phyloP scores from a whole-genome alignment of 2,329 filamentous ascomycete genomes.

The Cryphonectria parasitica region DNA sequence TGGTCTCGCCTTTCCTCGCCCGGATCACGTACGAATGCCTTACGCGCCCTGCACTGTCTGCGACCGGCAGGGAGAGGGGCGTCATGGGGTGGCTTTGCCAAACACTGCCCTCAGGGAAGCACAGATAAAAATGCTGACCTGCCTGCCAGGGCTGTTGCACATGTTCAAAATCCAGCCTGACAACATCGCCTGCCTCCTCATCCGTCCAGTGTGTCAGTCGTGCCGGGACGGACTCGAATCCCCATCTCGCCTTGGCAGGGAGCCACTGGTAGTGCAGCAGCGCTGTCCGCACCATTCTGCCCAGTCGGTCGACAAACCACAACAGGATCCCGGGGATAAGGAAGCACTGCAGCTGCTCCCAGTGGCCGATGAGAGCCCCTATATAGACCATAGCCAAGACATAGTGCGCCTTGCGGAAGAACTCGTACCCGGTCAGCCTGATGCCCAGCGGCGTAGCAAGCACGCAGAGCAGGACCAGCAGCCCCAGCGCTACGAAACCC shows the following conservation, averaged over 20 bases:
- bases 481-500: slow-evolving; percentile 69
- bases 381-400: slow-evolving; percentile 75
- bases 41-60: slow-evolving; percentile 43
- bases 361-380: slow-evolving; percentile 77
- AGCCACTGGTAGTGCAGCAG: slow-evolving; percentile 64
- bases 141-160: slow-evolving; percentile 64
- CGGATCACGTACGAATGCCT: slow-evolving; percentile 62
- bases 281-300: slow-evolving; percentile 60
- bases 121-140: slow-evolving; percentile 74
- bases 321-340: slow-evolving; percentile 68
- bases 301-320: slow-evolving; percentile 66
- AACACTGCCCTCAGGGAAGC: slow-evolving; percentile 66
- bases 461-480: slow-evolving; percentile 65
- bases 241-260: slow-evolving; percentile 46
- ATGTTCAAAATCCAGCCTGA: slow-evolving; percentile 69
- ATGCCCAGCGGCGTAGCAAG: slow-evolving; percentile 62
- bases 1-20: slow-evolving; percentile 63
- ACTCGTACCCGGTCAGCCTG: slow-evolving; percentile 72
- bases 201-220: slow-evolving; percentile 58
- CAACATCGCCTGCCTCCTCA: slow-evolving; percentile 60
- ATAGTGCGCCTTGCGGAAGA: slow-evolving; percentile 76
- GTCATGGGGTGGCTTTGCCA: slow-evolving; percentile 78
- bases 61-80: slow-evolving; percentile 57
- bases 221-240: slow-evolving; percentile 59
- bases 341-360: slow-evolving; percentile 69